Conservation (phyloP, 2,329 filamentous ascomycete genomes). For the Penicillium olsonii region DNA sequence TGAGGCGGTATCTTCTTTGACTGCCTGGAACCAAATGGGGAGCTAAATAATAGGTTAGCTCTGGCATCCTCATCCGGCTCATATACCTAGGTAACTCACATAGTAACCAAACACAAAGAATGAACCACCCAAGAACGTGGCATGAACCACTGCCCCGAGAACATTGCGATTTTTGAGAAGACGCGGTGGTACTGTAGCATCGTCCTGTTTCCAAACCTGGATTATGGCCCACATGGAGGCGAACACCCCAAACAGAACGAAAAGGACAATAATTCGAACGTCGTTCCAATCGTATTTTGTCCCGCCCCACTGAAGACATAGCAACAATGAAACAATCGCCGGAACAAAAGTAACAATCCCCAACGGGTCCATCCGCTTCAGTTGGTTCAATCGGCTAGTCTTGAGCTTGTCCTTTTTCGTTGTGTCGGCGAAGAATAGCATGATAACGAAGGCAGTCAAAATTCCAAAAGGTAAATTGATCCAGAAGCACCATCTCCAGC, state of each 20-base stretch:
- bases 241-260: conserved; percentile 54
- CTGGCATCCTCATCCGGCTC: no score
- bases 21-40: conserved; percentile 47
- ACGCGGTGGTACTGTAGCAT: conserved; percentile 48
- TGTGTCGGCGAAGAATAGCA: conserved; percentile 32
- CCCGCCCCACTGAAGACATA: conserved; percentile 52
- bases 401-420: conserved; percentile 24
- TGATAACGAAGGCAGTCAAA: conserved; percentile 33
- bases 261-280: conserved; percentile 48
- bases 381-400: conserved; percentile 18
- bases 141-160: conserved; percentile 42
- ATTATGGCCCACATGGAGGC: conserved; percentile 42
- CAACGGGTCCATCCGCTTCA: conserved; percentile 41
- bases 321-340: conserved; percentile 48
- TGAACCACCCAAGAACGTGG: conserved; percentile 46
- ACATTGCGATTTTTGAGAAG: conserved; percentile 48
- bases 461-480: conserved; percentile 42
- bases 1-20: conserved; percentile 35
- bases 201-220: conserved; percentile 43
- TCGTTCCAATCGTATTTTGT: conserved; percentile 48
- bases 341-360: conserved; percentile 50
- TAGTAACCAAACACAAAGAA: conserved; percentile 52
- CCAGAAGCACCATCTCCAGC: conserved; percentile 49
- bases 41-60: conserved; percentile 27
- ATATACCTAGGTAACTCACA: conserved; percentile 17